These are phyloP conservation scores for Pestalotiopsis fici DNA, from an alignment of 2,329 filamentous ascomycete genomes.

Conservation along the genomic window DNA sequence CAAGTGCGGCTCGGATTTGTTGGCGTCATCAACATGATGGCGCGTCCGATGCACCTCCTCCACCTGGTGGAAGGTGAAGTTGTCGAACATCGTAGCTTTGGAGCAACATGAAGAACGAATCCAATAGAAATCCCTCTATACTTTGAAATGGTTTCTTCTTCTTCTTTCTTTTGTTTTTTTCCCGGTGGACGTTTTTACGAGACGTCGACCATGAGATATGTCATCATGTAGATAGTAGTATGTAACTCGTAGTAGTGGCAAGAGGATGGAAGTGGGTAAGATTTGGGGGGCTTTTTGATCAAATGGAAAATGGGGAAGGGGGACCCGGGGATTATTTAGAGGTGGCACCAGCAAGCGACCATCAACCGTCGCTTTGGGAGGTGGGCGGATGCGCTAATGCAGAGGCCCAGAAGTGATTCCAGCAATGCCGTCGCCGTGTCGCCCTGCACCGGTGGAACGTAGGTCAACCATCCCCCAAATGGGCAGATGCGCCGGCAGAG, in stretches of 20 bases:
- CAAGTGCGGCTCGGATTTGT: conserved; percentile 19
- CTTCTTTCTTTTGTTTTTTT: too few relatives aligned
- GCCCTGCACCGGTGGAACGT: not conserved
- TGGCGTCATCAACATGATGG: conserved; percentile 10
- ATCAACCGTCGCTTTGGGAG: not conserved
- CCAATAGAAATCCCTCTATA: not conserved
- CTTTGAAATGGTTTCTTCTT: too few relatives aligned
- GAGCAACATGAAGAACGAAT: not conserved
- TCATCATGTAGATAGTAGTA: not conserved
- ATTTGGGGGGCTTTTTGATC: not conserved
- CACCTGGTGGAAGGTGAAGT: conserved; percentile 21
- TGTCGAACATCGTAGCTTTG: conserved; percentile 21
- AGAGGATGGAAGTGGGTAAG: not conserved
- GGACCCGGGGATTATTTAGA: not conserved
- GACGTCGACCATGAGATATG: not conserved
- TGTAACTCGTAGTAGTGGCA: too few relatives aligned
- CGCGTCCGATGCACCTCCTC: conserved; percentile 19
- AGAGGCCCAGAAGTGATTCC: not conserved
- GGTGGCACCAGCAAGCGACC: not conserved
- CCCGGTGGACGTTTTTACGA: not conserved
- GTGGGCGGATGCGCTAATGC: not conserved
- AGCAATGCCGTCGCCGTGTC: not conserved
- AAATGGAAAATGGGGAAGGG: not conserved
- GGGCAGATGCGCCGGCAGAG: not conserved
- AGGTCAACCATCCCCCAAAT: not conserved